These are phyloP conservation scores for Ammopiptanthus mongolicus DNA, from an alignment of 306 rosid genomes.

Conservation along the genomic window DNA sequence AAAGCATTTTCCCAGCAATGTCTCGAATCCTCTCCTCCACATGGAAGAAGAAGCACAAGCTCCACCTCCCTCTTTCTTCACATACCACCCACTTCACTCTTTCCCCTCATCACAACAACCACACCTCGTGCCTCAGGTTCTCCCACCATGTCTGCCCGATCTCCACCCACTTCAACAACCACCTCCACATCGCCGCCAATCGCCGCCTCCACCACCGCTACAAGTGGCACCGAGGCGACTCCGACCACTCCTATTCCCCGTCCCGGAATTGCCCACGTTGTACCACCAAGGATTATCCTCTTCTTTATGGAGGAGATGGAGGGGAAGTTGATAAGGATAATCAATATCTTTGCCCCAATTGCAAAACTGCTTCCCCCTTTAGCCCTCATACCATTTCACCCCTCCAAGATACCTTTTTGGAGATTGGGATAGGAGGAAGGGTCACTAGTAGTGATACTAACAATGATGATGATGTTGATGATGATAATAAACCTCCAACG, in stretches of 20 bases:
- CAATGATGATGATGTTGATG: not conserved
- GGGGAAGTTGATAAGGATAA: conserved; percentile 1
- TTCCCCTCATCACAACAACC: not conserved
- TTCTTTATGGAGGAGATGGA: not conserved
- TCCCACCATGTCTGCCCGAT: too few species aligned
- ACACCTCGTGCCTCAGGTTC: too few species aligned
- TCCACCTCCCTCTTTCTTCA: not conserved
- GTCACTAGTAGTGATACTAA: not conserved
- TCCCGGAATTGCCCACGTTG: conserved; percentile 70
- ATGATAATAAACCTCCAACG: not conserved
- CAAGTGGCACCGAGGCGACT: conserved; percentile 65
- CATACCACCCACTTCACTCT: not conserved
- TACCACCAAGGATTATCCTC: conserved; percentile 26
- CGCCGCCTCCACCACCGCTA: conserved; percentile 51
- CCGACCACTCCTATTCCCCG: conserved; percentile 21
- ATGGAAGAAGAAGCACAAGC: conserved; percentile 41
- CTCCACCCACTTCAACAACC: conserved; percentile 32
- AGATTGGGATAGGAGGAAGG: conserved; percentile 52
- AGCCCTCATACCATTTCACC: conserved; percentile 43
- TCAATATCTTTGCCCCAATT: conserved; percentile 61
- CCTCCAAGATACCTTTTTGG: conserved; percentile 59
- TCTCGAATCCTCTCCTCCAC: conserved; percentile 37
- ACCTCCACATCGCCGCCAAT: too few species aligned
- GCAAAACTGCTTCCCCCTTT: conserved; percentile 59
- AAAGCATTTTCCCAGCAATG: conserved; percentile 2